Evolutionary conservation across 306 rosid species (phyloP).

Genomic region (Purshia tridentata): DNA sequence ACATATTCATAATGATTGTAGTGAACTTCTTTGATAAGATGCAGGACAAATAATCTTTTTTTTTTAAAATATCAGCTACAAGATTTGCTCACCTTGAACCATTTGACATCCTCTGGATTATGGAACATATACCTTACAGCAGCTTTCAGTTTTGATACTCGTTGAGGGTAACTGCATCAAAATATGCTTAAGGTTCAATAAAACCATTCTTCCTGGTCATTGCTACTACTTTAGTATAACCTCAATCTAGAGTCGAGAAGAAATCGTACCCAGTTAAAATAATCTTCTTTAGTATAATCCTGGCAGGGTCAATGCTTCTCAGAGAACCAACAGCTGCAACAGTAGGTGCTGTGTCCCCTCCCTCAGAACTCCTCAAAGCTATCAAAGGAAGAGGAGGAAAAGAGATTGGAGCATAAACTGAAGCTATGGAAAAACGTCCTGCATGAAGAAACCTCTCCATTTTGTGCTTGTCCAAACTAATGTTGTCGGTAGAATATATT

Average conservation of each 20-base stretch:
- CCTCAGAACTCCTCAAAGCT: conserved; percentile 56
- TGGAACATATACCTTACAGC: conserved; percentile 82
- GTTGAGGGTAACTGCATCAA: conserved; percentile 84
- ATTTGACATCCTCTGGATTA: conserved; percentile 91
- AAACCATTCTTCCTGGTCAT: not conserved
- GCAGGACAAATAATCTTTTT: not conserved
- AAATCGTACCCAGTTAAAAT: conserved; percentile 80
- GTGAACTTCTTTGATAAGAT: not conserved
- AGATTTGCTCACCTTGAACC: conserved; percentile 76
- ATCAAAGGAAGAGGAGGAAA: conserved; percentile 84
- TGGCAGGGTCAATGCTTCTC: conserved; percentile 72
- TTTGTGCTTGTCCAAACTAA: conserved; percentile 85
- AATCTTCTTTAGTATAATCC: conserved; percentile 84
- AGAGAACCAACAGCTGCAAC: conserved; percentile 89
- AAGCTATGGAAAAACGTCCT: conserved; percentile 82
- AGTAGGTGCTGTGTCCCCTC: conserved; percentile 38
- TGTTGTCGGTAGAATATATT: conserved; percentile 71
- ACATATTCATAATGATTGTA: conserved; percentile 11
- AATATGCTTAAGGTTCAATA: not conserved
- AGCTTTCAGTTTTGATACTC: conserved; percentile 89
- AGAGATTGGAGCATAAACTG: conserved; percentile 85
- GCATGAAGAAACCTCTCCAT: conserved; percentile 99
- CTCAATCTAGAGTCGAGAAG: not conserved
- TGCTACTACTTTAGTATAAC: too few species aligned
- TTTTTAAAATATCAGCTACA: not conserved